Conservation (phyloP, 192 early-diverging fungal genomes). For the Phycomyces nitens region DNA sequence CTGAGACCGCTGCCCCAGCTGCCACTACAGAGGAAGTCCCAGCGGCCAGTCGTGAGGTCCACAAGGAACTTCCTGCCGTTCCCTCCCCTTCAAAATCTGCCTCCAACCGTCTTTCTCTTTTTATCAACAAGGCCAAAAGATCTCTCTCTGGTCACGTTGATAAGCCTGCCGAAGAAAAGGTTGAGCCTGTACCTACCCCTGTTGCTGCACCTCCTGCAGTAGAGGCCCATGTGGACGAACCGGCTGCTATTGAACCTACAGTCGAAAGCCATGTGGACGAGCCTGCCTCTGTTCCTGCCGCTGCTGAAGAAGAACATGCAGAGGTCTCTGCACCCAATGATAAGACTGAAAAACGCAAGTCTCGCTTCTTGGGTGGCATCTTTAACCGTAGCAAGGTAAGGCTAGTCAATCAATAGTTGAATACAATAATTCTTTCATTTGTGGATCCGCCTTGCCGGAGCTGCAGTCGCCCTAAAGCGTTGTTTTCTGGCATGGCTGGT, state of each 20-base stretch:
- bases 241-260: background rate
- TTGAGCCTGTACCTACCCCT: background rate
- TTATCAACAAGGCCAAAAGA: conserved; percentile 26
- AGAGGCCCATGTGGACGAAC: conserved; percentile 1
- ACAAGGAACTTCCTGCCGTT: background rate
- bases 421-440: background rate
- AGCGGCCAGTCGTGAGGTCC: background rate
- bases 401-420: background rate
- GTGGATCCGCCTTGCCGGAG: too few species aligned
- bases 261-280: background rate
- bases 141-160: conserved; percentile 1
- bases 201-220: background rate
- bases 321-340: background rate
- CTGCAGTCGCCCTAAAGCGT: background rate
- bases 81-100: conserved; percentile 10
- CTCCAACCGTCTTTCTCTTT: conserved; percentile 21
- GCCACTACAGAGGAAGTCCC: background rate
- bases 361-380: conserved; percentile 16
- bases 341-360: background rate
- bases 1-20: background rate
- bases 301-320: conserved; percentile 1
- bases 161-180: conserved; percentile 13
- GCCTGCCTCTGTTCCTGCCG: background rate
- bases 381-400: conserved; percentile 23
- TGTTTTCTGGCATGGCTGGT: background rate